Base-by-base conservation (phyloP, 192 early-diverging fungal genomes). In the Jimgerdemannia lactiflua region DNA sequence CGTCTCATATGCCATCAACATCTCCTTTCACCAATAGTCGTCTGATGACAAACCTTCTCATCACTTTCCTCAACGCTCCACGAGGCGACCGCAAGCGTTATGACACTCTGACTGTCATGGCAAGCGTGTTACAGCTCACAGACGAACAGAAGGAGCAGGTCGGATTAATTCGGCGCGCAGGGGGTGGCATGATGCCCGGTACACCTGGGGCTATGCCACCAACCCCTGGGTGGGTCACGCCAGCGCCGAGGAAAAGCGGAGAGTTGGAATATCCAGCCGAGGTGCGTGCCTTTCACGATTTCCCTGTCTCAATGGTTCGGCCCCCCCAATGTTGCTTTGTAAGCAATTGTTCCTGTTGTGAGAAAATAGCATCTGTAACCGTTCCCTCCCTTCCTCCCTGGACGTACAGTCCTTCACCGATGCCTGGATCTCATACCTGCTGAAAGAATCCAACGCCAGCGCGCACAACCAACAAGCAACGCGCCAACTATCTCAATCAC, bases 101-200 rank as follows among this genome's bases (percentile, higher is more conserved):
- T 77, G 96, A 99, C 78, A 94, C 97, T 64, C 79, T 99, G 75
- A 90, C 91, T 68, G 88, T 99, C 66, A 96, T 99, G 81, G 91
- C 94, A 14, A 93, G 88, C 75, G 93, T 98, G 19, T 82, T 99
- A 44, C 90, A 95, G 78, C 91, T 96, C 63, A 89, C 80, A 8
- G 95, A 96, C 65, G 94, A 96, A 80, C 95, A 99, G 75, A 94
- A 95, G 73, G 92, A 89, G 63, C 89, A 92, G 75, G 89, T 92
- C 18, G 94, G 95, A 29, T 80, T 97, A 64, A 91, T 93, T 40
- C 84, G 94, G 67, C 88, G 81, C 72, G 85, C 90, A 19, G 84
- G 85, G 4, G 79, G 80, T 20, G 78, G 70, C 29, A 29, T 29
- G 29, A 29, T 29, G 18, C 69, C 42, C 70, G 40, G 64, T 59